A percentile compares a stretch with the other conserved stretches of the same genome.
Evolutionary conservation across 768 basidiomycete species (phyloP).

Genomic region (Rhizopogon rudus): DNA sequence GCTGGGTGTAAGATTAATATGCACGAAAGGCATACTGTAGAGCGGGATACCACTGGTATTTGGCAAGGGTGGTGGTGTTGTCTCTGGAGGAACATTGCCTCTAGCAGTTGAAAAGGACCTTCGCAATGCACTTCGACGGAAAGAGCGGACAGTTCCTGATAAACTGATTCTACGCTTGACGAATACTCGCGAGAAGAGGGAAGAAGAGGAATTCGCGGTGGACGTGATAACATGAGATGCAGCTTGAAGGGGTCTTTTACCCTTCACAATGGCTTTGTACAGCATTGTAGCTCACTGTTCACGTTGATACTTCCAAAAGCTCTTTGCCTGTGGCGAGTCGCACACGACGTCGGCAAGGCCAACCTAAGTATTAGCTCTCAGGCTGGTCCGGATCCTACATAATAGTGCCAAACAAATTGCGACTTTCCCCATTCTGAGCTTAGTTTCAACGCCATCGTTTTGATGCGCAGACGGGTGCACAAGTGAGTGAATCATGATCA

Average conservation of each 20-base stretch:
- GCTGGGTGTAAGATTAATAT: background rate
- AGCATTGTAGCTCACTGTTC: conserved; percentile 19
- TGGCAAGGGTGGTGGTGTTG: conserved; percentile 43
- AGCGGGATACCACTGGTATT: conserved; percentile 36
- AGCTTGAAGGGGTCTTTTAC: conserved; percentile 51
- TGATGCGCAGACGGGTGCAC: too few species aligned
- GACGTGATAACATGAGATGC: conserved; percentile 36
- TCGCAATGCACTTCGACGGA: conserved; percentile 19
- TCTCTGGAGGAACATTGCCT: conserved; percentile 31
- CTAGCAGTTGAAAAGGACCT: conserved; percentile 19
- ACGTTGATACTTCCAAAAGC: background rate
- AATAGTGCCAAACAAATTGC: too few species aligned
- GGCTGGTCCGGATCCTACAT: too few species aligned
- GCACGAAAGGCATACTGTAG: conserved; percentile 32
- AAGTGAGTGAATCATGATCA: too few species aligned
- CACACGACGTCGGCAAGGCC: too few species aligned
- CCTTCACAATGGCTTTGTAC: conserved; percentile 31
- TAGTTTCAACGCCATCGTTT: too few species aligned
- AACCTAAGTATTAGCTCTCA: too few species aligned
- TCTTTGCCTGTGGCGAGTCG: too few species aligned
- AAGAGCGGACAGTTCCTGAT: conserved; percentile 25
- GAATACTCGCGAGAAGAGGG: conserved; percentile 26
- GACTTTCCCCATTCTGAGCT: too few species aligned
- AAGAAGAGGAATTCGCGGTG: conserved; percentile 28
- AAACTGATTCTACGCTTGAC: conserved; percentile 27